A percentile compares a stretch with the other conserved stretches of the same genome.
Conservation (phyloP, 345 rosid species). For the Psidium friedrichsthalianum region DNA sequence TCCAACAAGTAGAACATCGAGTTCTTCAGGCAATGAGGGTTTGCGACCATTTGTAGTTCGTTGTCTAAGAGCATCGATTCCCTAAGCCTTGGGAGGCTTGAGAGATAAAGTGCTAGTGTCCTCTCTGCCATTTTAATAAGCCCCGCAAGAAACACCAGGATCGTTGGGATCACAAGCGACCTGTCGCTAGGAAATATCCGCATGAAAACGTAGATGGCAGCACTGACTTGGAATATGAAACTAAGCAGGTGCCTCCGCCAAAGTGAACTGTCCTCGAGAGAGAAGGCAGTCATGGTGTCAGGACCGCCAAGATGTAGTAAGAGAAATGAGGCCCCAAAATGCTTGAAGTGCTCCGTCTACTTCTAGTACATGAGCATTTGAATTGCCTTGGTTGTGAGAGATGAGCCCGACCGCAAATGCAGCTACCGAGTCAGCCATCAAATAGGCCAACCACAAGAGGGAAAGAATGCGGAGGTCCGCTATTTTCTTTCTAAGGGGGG, state of each 20-base stretch:
- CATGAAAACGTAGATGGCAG: background rate
- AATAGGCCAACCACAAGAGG: background rate
- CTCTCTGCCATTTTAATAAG: background rate
- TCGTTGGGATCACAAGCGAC: background rate
- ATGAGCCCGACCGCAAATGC: background rate
- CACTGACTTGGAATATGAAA: background rate
- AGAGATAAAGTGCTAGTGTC: background rate
- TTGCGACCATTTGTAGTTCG: fast-evolving
- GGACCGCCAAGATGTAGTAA: background rate
- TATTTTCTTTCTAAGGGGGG: background rate
- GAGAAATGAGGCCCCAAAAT: background rate
- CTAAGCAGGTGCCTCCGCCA: fast-evolving
- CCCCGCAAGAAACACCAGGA: background rate
- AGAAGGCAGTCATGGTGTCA: background rate
- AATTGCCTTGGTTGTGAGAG: background rate
- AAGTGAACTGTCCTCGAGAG: background rate
- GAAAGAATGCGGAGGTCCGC: fast-evolving
- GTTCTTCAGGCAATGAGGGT: background rate
- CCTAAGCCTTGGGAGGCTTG: background rate
- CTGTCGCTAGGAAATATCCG: background rate
- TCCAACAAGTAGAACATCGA: fast-evolving
- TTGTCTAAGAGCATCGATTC: background rate
- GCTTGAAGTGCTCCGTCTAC: background rate
- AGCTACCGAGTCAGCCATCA: background rate
- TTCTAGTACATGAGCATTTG: fast-evolving